Conservation (phyloP, 2,329 filamentous ascomycete genomes). For the Colletotrichum sp. region DNA sequence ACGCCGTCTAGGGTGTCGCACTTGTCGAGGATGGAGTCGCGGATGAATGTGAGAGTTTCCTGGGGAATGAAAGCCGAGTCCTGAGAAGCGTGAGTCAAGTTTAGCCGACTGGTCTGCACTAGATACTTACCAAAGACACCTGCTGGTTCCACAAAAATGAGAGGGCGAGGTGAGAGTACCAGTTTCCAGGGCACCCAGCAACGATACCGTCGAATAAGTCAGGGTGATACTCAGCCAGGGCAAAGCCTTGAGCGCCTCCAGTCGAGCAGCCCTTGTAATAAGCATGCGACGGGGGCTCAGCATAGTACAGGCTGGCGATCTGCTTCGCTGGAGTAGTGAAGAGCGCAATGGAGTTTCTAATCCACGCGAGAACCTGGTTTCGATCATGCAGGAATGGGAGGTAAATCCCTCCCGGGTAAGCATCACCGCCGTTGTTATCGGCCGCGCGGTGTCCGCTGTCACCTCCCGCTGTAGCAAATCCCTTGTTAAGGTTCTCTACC, state of each 20-base stretch:
- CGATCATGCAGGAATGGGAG: background rate
- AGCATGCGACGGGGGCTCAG: background rate
- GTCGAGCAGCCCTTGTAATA: constrained; percentile 14
- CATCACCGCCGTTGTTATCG: background rate
- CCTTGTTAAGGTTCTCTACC: constrained; percentile 2
- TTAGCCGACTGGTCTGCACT: rapidly evolving
- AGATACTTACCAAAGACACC: background rate
- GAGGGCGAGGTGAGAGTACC: constrained; percentile 6
- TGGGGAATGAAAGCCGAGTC: background rate
- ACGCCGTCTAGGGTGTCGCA: background rate
- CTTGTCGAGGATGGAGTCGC: background rate
- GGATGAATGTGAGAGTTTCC: background rate
- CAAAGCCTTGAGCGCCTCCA: background rate
- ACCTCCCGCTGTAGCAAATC: background rate
- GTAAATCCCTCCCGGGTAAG: background rate
- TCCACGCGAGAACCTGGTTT: constrained; percentile 12
- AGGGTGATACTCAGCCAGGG: background rate
- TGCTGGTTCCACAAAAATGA: constrained; percentile 14
- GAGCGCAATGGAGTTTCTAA: background rate
- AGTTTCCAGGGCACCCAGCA: constrained; percentile 1
- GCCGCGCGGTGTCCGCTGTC: background rate
- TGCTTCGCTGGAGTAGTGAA: background rate
- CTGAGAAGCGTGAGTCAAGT: background rate
- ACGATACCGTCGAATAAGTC: background rate
- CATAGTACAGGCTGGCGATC: background rate